Conservation (phyloP, 257 asterid genomes). For the Solanum pennellii region DNA sequence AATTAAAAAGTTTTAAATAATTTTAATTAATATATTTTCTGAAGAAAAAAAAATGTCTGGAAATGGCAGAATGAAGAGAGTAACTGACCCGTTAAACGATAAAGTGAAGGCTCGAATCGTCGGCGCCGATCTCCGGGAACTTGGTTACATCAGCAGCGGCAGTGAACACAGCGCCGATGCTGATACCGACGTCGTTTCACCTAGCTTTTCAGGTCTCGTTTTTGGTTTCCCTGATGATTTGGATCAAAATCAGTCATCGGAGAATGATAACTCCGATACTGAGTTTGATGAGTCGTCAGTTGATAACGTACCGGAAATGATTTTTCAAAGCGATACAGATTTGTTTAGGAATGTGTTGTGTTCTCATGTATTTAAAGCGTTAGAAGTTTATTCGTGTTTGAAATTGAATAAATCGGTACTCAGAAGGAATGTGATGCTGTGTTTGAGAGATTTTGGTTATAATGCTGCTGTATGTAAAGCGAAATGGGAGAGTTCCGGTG, state of each 20-base stretch:
- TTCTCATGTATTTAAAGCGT: conserved; percentile 22
- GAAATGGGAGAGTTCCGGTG: conserved; percentile 66
- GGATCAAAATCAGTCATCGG: not conserved
- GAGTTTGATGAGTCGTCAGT: conserved; percentile 18
- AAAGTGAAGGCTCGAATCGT: conserved; percentile 43
- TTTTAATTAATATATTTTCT: not conserved
- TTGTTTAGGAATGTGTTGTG: conserved; percentile 30
- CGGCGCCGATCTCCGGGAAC: conserved; percentile 21
- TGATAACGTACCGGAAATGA: conserved; percentile 13
- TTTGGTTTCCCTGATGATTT: conserved; percentile 25
- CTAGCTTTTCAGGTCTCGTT: conserved; percentile 39
- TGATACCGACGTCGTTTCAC: conserved; percentile 25
- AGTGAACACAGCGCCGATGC: conserved; percentile 56
- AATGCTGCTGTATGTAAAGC: conserved; percentile 74
- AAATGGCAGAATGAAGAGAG: conserved; percentile 26
- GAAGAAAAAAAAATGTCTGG: conserved; percentile 21
- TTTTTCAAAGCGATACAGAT: conserved; percentile 21
- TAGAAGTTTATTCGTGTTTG: conserved; percentile 22
- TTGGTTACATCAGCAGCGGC: conserved; percentile 58
- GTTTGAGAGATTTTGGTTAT: conserved; percentile 49
- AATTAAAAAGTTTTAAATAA: not conserved
- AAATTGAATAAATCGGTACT: conserved; percentile 11
- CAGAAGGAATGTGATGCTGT: conserved; percentile 55
- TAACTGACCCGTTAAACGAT: conserved; percentile 37
- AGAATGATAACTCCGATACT: conserved; percentile 14